A percentile compares a stretch with the other conserved stretches of the same genome.
Evolutionary conservation across 345 rosid species (phyloP).

Genomic region (Cardiospermum halicacabum): DNA sequence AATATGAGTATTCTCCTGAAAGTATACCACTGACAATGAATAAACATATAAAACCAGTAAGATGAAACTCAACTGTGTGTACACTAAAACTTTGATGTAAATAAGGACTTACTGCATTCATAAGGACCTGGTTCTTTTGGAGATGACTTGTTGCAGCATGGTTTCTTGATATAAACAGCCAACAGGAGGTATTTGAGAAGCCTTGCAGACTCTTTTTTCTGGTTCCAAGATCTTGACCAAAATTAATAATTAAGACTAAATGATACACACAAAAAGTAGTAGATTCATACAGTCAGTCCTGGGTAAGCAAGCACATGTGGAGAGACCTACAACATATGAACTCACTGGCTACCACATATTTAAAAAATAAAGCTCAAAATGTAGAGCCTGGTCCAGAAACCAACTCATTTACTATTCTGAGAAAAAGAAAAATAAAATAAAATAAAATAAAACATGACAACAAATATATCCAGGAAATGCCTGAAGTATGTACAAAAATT

Average conservation of each 20-base stretch:
- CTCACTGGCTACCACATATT: not conserved
- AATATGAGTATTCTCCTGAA: not conserved
- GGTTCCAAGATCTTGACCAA: constrained; percentile 11
- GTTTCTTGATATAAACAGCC: not conserved
- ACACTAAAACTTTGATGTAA: not conserved
- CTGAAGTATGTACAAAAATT: not conserved
- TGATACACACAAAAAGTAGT: not conserved
- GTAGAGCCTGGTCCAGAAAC: not conserved
- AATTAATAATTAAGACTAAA: not conserved
- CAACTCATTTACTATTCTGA: too few species aligned
- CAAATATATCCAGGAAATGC: not conserved
- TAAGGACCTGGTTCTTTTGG: not conserved
- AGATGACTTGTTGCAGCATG: not conserved
- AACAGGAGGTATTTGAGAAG: not conserved
- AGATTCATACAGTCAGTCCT: not conserved
- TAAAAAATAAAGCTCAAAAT: not conserved
- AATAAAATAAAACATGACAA: too few species aligned
- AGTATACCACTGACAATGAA: not conserved
- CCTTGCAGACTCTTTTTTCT: not conserved
- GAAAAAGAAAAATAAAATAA: too few species aligned
- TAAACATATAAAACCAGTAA: not conserved
- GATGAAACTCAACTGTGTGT: not conserved
- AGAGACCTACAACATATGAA: not conserved
- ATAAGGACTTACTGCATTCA: not conserved
- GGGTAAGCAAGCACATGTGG: not conserved